Conservation (phyloP, 208 protist genomes). For the Trichomonas gallinae region DNA sequence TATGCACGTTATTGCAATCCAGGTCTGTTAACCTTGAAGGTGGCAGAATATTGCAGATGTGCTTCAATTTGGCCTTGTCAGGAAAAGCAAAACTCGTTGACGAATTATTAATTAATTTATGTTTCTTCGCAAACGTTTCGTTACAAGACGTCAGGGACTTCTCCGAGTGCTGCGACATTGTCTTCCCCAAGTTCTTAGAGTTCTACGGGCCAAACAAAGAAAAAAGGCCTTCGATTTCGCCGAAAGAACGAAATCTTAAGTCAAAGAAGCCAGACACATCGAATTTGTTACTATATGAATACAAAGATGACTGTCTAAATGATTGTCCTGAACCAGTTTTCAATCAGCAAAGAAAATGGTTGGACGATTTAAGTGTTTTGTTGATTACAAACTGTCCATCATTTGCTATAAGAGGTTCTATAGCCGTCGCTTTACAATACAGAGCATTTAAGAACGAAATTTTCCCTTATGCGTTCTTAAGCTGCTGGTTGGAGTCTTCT, state of each 20-base stretch:
- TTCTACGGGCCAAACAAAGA: neutral
- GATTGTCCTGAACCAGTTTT: neutral
- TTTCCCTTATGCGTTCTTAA: neutral
- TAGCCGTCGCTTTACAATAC: neutral
- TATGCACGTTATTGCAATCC: neutral
- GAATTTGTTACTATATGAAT: neutral
- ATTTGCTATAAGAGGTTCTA: neutral
- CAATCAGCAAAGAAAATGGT: neutral
- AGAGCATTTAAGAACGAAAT: neutral
- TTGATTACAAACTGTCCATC: neutral
- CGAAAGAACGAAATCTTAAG: neutral
- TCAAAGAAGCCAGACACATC: neutral
- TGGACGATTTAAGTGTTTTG: neutral
- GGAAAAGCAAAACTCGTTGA: neutral
- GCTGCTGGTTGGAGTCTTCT: neutral
- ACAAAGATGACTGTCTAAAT: neutral
- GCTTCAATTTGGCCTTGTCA: neutral
- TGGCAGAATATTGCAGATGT: neutral
- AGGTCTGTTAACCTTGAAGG: neutral
- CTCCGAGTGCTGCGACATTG: neutral
- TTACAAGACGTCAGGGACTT: neutral
- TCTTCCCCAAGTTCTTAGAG: neutral
- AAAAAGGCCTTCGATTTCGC: neutral
- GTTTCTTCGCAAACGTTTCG: neutral
- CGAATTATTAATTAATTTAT: neutral